Base-by-base conservation (phyloP, 176 grass and related monocot genomes). In the Phoenix roebelenii region DNA sequence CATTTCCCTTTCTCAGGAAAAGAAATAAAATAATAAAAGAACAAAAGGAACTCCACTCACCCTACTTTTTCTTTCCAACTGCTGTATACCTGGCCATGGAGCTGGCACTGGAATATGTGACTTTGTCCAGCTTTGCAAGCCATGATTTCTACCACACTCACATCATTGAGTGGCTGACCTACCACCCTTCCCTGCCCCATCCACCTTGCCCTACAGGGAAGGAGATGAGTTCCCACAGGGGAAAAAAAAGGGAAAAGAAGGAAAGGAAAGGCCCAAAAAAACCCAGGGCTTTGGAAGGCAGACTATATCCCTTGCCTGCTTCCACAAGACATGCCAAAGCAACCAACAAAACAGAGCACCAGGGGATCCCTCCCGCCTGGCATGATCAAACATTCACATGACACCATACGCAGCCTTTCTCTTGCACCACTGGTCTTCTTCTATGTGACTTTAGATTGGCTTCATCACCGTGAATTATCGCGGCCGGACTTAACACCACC, bases 281-380 rank as follows among this genome's bases (percentile, higher is more conserved):
- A 66, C 35, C 23, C 67, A 77, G 53, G 63, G 77, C 82, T 79
- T 84, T 77, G 64, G 74, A 82, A 88, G 76, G 84, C 77, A 88
- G 65, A 76, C 64, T 56, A 64, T 50, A 68, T 58, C 81, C 77
- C 53, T 18, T 72, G 79, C 82, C 82, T 75, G 58, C 74, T 58
- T 69, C 84, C 49, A 53, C 26, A 74, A 29, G n/a, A 58, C 26
- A 58, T 72, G 6, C 24, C 64, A 16, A 57, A 77, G 76, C 58
- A 22, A 35, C 65, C 49, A 16, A 12, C 50, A 63, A 44, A 35
- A 57, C 15, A 58, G 35, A 68, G 50, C n/a, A 57, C 72, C 72
- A 69, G 63, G 67, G 51, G 60, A 75, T 74, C 79, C 65, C 61
- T 72, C n/a, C 72, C 71, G 65, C 76, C 80, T 3, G 55, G 65